Evolutionary conservation across 345 rosid genomes (phyloP), one percentile per base, ranked within the genome.

Genomic region (Acer campestre): DNA sequence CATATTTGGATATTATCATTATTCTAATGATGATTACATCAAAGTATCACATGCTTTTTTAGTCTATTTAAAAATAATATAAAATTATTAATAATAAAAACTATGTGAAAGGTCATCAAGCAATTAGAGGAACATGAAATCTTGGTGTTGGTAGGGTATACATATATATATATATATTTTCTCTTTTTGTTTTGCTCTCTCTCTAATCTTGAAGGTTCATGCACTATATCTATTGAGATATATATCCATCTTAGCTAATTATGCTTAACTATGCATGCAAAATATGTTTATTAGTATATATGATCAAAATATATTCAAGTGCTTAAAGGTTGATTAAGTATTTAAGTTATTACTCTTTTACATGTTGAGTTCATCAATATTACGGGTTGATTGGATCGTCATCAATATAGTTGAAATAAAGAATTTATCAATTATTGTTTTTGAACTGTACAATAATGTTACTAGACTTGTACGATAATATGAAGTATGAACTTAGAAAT

Each of bases 161-260:
- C 17, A 13, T 46, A 10, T 42, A 16, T 17, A 10, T 14, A 6
- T 48, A 7, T 13, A 22, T 7, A 3, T 2, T 2, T 5, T 11
- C 48, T 11, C 48, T 44, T 49, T 48, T 29, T 29, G 44, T 62
- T 46, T 48, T 61, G 9, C 12, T 55, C 27, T 3, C 16, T 17
- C 9, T n/a, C 49, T 46, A 23, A 73, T 73, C 78, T 65, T 20
- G 10, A 51, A 75, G 64, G 65, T 75, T 65, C 64, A 35, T 64
- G 77, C 70, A 49, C 70, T 49, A 1, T 25, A 64, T 48, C 70
- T n/a, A 25, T 3, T 49, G 13, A 51, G 62, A 51, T 46, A 51
- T 51, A 51, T 46, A 51, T 53, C 64, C 61, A 31, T 51, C 40
- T 9, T 11, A 11, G 31, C 7, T 35, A 38, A 59, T 12, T 10